Percentiles rank a stretch among this genome's conserved stretches.
Evolutionary conservation across 2,329 filamentous ascomycete genomes (phyloP).

Genomic region (Hypoxylon sp.): DNA sequence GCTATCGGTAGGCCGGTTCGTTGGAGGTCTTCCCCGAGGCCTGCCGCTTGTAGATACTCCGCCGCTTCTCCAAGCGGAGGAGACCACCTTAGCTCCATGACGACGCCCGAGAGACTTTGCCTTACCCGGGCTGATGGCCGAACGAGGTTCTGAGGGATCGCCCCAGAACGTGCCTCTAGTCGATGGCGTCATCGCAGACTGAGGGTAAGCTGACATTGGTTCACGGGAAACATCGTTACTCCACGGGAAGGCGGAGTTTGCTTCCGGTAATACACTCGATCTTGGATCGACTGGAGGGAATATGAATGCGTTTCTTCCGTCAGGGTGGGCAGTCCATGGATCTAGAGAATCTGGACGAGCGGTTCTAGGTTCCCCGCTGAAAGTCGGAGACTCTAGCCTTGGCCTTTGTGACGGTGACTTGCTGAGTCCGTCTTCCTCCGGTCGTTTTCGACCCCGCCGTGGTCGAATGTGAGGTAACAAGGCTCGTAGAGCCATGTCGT

Average conservation of each 20-base stretch:
- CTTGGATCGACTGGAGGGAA: conserved; percentile 59
- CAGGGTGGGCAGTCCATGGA: conserved; percentile 64
- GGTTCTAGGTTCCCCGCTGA: conserved; percentile 56
- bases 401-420: conserved; percentile 71
- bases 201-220: conserved; percentile 78
- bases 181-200: conserved; percentile 81
- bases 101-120: conserved; percentile 68
- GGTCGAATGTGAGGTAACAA: conserved; percentile 82
- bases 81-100: conserved; percentile 87
- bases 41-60: conserved; percentile 76
- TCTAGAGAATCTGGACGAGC: conserved; percentile 68
- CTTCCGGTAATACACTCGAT: conserved; percentile 54
- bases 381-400: conserved; percentile 66
- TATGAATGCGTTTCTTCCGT: conserved; percentile 57
- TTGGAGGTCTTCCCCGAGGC: conserved; percentile 83
- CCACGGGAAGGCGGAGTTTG: conserved; percentile 61
- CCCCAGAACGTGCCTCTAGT: conserved; percentile 68
- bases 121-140: conserved; percentile 79
- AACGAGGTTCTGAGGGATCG: conserved; percentile 75
- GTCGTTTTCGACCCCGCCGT: conserved; percentile 73
- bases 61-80: conserved; percentile 86
- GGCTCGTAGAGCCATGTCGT: conserved; percentile 89
- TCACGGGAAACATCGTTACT: conserved; percentile 69
- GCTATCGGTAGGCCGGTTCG: conserved; percentile 73
- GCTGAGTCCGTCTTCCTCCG: conserved; percentile 70